A percentile compares a stretch with the other conserved stretches of the same genome.
Conservation (phyloP, 495 filamentous ascomycete species). For the Geopyxis carbonaria region DNA sequence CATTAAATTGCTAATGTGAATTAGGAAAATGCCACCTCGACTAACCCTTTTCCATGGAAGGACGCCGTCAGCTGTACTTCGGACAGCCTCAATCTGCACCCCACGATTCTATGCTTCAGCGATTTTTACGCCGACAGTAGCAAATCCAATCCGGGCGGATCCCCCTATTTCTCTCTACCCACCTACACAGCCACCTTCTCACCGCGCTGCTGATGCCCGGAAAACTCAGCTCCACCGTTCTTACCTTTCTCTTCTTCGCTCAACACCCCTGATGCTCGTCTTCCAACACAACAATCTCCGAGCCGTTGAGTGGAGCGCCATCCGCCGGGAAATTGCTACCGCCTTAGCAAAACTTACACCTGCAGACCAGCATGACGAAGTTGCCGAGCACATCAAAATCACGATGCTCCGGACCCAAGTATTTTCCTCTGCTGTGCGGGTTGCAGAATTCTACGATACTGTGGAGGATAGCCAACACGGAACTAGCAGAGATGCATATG, state of each 20-base stretch:
- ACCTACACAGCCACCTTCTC: constrained; percentile 68
- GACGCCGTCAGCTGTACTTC: no score
- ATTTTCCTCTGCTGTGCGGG: constrained; percentile 62
- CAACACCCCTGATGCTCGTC: constrained; percentile 71
- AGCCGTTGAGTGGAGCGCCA: constrained; percentile 67
- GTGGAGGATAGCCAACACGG: constrained; percentile 26
- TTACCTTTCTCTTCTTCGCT: constrained; percentile 85
- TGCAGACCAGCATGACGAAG: constrained; percentile 8
- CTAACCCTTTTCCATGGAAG: no score
- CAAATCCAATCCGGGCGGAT: no score
- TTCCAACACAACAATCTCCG: constrained; percentile 97
- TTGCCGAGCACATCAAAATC: constrained; percentile 44
- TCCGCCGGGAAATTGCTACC: constrained; percentile 60
- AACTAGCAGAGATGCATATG: constrained; percentile 35
- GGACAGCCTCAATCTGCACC: no score
- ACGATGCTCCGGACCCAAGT: constrained; percentile 77
- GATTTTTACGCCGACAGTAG: no score
- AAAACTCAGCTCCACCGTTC: constrained; percentile 88
- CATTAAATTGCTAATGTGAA: no score
- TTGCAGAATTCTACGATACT: constrained; percentile 67
- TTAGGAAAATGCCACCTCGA: no score
- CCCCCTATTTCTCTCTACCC: constrained; percentile 29
- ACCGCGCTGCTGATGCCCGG: constrained; percentile 67
- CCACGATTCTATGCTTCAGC: no score
- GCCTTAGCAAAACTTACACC: constrained; percentile 46